Base-by-base conservation (phyloP, 768 basidiomycete species). In the Epithele typhae region DNA sequence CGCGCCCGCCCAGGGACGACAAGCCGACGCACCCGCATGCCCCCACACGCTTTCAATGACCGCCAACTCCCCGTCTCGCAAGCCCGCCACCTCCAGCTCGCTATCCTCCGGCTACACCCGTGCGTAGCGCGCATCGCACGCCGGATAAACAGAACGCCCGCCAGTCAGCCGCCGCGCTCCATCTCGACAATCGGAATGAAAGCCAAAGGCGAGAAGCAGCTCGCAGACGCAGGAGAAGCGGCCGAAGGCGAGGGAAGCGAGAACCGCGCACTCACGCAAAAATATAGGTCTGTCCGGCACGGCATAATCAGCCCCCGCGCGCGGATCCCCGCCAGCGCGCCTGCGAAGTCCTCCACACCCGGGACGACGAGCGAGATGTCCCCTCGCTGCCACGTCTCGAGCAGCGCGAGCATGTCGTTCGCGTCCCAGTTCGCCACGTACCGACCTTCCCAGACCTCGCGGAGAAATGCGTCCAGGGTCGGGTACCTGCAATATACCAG, bases 221-320 rank as follows among this genome's bases (percentile, higher is more conserved):
- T n/a, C 12, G 22, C 18, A 8, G 18, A 5, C 19, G 8, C 25
- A 4, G n/a, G 37, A 5, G 7, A 37, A n/a, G 25, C 37, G 38
- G 23, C 37, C 35, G 46, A 34, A 12, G 36, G 5, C 7, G n/a
- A n/a, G n/a, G n/a, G n/a, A n/a, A n/a, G n/a, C n/a, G n/a, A 7
- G 17, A 43, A 22, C 27, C 17, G 24, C 37, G 11, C n/a, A 19
- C 8, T 15, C 32, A 42, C 43, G 25, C 78, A 68, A 59, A 80
- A 80, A 56, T 78, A 78, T 35, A 79, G 60, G 49, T 80, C 77
- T 5, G 75, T 79, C 63, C 76, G 77, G 52, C 70, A 75, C 5
- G 77, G 76, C 75, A 79, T 75, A 40, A 79, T 70, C 37, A 79
- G 53, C 12, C 73, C 76, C 46, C 68, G 72, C 3, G 76, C 76